Evolutionary conservation across 2,329 filamentous ascomycete species (phyloP), one percentile per base, ranked within the genome.

Genomic region (Colletotrichum graminicola): DNA sequence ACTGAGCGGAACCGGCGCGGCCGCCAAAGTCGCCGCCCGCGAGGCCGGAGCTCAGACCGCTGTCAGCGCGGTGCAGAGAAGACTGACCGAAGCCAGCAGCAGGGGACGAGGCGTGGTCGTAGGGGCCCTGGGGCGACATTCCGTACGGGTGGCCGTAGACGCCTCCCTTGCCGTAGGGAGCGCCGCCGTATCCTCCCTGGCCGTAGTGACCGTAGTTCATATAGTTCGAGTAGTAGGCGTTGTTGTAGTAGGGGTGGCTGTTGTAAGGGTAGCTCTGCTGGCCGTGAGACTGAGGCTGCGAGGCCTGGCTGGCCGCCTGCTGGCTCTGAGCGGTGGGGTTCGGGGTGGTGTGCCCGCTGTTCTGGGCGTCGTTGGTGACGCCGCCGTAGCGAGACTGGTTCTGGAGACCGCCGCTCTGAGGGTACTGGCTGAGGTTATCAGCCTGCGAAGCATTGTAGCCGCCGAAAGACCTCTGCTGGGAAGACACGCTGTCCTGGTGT

Each of bases 301-400:
- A 80, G 57, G 80, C 80, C 52, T 83, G 83, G n/a, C 76, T 80
- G 39, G 78, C 81, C 68, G 79, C 81, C 75, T 83, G 82, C 76
- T 88, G 88, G 57, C 82, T 83, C 78, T 89, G 88, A 14, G 84
- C 83, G 51, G 91, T 87, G 36, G 95, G 94, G 83, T 97, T 96
- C 45, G 95, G 95, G 2, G 95, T 98, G 77, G 92, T 95, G 80
- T 96, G 92, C 55, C 94, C 95, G 79, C 94, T 97, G 84, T 92
- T 94, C 77, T 94, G 93, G 73, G 89, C 88, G 66, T 97, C 94
- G 73, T 90, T 86, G 72, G 87, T 83, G 39, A 85, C 82, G 57
- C 84, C 84, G 74, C 84, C 84, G 55, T 91, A 91, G 64, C 90
- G 88, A 5, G 89, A 87, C 79, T 83, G 91, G 73, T 84, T 82